Evolutionary conservation across 2,329 filamentous ascomycete genomes (phyloP).

Genomic region (Cadophora sp.): DNA sequence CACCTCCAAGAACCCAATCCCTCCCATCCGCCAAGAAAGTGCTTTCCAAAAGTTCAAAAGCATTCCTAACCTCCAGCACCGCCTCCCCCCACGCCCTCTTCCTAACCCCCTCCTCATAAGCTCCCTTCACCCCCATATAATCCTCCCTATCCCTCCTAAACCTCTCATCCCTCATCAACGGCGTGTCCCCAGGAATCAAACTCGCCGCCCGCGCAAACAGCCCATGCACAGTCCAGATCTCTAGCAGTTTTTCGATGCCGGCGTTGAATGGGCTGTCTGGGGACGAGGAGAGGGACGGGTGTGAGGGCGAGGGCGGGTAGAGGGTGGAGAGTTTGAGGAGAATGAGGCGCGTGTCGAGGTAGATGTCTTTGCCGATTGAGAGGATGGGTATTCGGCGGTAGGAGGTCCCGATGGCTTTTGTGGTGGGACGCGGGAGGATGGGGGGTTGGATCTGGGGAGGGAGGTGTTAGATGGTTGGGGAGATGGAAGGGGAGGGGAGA

Average conservation of each 20-base stretch:
- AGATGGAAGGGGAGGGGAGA: not conserved
- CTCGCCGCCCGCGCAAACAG: conserved; percentile 60
- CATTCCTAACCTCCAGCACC: conserved; percentile 58
- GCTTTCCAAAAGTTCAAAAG: conserved; percentile 65
- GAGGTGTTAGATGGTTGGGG: conserved; percentile 11
- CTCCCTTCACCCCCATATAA: conserved; percentile 48
- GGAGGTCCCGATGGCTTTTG: conserved; percentile 63
- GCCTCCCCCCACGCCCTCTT: conserved; percentile 59
- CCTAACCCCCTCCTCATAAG: conserved; percentile 33
- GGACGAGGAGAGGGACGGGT: conserved; percentile 46
- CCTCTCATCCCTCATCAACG: conserved; percentile 59
- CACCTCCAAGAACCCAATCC: conserved; percentile 64
- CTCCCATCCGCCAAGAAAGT: conserved; percentile 70
- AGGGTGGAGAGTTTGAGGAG: conserved; percentile 66
- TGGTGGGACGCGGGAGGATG: conserved; percentile 69
- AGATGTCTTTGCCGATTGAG: conserved; percentile 70
- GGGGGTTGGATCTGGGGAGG: conserved; percentile 65
- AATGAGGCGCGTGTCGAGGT: conserved; percentile 74
- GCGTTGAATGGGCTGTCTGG: conserved; percentile 47
- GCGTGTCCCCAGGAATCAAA: conserved; percentile 63
- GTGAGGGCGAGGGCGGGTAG: conserved; percentile 52
- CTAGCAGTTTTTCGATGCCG: conserved; percentile 59
- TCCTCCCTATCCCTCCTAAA: conserved; percentile 65
- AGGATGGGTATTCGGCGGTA: conserved; percentile 76
- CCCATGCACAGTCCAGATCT: conserved; percentile 60